These are phyloP conservation scores for Phialophora macrospora DNA, from an alignment of 2,329 filamentous ascomycete genomes.

Conservation along the genomic window DNA sequence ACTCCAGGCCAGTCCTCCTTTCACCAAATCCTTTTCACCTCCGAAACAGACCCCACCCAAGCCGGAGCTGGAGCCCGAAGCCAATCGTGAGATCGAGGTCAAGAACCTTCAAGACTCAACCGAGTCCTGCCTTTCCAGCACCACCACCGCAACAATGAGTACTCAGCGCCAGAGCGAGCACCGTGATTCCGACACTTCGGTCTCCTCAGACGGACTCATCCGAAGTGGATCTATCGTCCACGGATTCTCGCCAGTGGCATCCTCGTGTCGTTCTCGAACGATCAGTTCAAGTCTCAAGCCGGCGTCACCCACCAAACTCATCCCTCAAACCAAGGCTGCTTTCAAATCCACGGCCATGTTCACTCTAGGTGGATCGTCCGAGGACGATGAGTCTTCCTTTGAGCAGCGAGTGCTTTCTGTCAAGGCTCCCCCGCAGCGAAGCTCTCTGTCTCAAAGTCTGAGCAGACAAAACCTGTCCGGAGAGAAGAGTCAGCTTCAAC, in stretches of 20 bases:
- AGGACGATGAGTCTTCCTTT: conserved; percentile 79
- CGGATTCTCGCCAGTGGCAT: conserved; percentile 78
- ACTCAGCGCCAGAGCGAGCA: conserved; percentile 53
- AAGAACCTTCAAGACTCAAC: conserved; percentile 55
- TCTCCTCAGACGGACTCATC: conserved; percentile 63
- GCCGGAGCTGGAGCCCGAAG: conserved; percentile 49
- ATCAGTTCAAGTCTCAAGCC: conserved; percentile 16
- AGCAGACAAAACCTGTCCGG: conserved; percentile 50
- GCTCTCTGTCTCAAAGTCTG: conserved; percentile 50
- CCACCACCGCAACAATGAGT: conserved; percentile 57
- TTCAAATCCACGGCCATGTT: conserved; percentile 66
- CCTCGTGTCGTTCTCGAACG: conserved; percentile 65
- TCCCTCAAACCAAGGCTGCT: conserved; percentile 19
- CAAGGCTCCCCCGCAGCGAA: conserved; percentile 47
- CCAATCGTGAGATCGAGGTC: conserved; percentile 46
- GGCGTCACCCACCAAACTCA: conserved; percentile 20
- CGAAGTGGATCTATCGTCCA: conserved; percentile 73
- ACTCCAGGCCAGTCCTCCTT: conserved; percentile 48
- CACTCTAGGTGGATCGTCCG: conserved; percentile 80
- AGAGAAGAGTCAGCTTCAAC: conserved; percentile 44
- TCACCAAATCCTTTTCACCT: conserved; percentile 49
- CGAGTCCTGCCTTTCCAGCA: conserved; percentile 65
- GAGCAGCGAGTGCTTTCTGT: conserved; percentile 62
- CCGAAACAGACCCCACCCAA: conserved; percentile 37
- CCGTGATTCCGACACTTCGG: conserved; percentile 65